Conservation (phyloP, 1,284 basidiomycete genomes). For the Malassezia brasiliensis region DNA sequence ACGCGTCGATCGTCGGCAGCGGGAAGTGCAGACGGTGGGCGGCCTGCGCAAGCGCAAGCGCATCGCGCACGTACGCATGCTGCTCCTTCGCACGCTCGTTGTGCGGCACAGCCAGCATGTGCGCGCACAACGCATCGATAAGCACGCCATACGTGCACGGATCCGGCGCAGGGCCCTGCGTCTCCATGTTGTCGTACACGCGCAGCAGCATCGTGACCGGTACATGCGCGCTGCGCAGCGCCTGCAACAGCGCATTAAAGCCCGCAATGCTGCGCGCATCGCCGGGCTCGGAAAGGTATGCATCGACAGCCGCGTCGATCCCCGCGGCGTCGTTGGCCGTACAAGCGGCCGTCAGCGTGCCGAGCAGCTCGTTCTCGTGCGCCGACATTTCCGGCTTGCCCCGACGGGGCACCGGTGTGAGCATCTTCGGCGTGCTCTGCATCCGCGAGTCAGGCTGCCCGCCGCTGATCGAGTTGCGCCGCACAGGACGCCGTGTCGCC, state of each 20-base stretch:
- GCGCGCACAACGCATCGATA: conserved; percentile 61
- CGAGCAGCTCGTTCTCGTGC: background rate
- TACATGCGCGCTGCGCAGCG: background rate
- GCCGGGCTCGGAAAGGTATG: background rate
- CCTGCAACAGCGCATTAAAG: background rate
- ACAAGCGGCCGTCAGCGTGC: background rate
- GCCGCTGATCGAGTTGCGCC: conserved; percentile 7
- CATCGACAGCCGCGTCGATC: background rate
- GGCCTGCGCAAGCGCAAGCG: conserved; percentile 57
- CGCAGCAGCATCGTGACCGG: background rate
- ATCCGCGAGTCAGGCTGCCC: background rate
- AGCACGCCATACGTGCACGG: conserved; percentile 48
- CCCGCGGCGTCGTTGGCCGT: background rate
- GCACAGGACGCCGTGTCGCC: background rate
- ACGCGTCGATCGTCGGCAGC: conserved; percentile 45
- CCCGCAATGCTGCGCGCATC: background rate
- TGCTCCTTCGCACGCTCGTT: conserved; percentile 49
- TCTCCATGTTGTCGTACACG: conserved; percentile 20
- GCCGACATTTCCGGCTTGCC: background rate
- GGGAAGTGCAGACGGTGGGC: conserved; percentile 39
- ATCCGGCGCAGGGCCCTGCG: conserved; percentile 16
- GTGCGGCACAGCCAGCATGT: conserved; percentile 58
- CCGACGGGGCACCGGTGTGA: background rate
- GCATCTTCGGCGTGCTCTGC: background rate
- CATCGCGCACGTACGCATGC: conserved; percentile 9